A percentile compares a stretch with the other conserved stretches of the same genome.
phyloP scores from a whole-genome alignment of 2,329 filamentous ascomycete genomes.

The Talaromyces sp. region DNA sequence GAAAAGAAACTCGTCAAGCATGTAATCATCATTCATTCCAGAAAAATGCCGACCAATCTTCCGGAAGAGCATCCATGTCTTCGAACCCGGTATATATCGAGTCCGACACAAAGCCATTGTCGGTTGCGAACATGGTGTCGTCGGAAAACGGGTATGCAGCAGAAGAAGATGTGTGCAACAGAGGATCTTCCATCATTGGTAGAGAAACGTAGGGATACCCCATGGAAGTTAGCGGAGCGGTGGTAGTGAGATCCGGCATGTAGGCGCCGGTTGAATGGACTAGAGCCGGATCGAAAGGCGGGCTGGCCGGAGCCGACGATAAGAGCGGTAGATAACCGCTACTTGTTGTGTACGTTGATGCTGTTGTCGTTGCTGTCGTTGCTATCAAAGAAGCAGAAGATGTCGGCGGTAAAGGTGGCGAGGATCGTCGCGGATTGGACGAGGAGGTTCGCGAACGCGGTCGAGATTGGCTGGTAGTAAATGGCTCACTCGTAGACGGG shows the following conservation, averaged over 20 bases:
- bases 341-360: neutral
- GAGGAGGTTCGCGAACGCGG: neutral
- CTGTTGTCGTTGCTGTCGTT: neutral
- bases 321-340: neutral
- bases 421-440: constrained; percentile 4
- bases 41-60: constrained; percentile 46
- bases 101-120: constrained; percentile 12
- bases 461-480: constrained; percentile 10
- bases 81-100: constrained; percentile 15
- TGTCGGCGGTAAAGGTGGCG: constrained; percentile 6
- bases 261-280: neutral
- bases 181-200: constrained; percentile 11
- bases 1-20: neutral
- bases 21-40: constrained; percentile 12
- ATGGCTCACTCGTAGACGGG: constrained; percentile 15
- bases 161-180: constrained; percentile 6
- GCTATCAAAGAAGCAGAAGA: neutral
- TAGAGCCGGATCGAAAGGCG: neutral
- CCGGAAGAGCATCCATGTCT: constrained; percentile 35
- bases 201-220: constrained; percentile 14
- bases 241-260: neutral
- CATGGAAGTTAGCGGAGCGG: neutral
- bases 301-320: neutral
- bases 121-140: constrained; percentile 12
- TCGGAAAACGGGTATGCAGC: constrained; percentile 8